A percentile compares a stretch with the other conserved stretches of the same genome.
Conservation (phyloP, 192 early-diverging fungal species). For the Diversispora epigaea region DNA sequence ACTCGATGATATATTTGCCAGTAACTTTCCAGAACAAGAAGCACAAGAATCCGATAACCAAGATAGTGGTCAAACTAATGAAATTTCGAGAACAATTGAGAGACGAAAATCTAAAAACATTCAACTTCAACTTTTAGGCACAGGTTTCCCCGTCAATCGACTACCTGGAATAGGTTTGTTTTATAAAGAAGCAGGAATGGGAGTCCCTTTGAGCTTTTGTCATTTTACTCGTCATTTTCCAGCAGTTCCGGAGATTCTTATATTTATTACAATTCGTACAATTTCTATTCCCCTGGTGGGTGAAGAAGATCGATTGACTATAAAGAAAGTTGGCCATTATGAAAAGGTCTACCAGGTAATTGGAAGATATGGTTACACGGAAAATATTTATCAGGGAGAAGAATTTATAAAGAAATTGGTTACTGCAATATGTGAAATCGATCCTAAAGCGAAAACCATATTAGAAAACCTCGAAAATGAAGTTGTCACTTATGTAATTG, state of each 20-base stretch:
- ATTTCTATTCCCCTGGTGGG: slow-evolving; percentile 15
- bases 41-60: background rate
- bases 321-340: slow-evolving; percentile 12
- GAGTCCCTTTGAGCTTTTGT: slow-evolving; percentile 25
- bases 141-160: background rate
- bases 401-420: slow-evolving; percentile 16
- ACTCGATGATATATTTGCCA: slow-evolving; percentile 19
- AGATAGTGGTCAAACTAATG: background rate
- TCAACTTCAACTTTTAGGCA: background rate
- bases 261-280: slow-evolving; percentile 33
- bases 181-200: slow-evolving; percentile 23
- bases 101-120: background rate
- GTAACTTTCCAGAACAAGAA: background rate
- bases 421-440: background rate
- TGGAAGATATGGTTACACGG: slow-evolving; percentile 24
- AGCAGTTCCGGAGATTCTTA: slow-evolving; percentile 20
- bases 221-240: slow-evolving; percentile 34
- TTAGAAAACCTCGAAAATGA: background rate
- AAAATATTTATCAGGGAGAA: slow-evolving; percentile 6
- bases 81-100: too few species aligned
- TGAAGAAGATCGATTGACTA: slow-evolving; percentile 22
- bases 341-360: background rate
- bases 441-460: background rate
- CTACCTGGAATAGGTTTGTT: slow-evolving; percentile 32
- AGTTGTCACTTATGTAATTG: slow-evolving; percentile 7